Conservation (phyloP, 306 rosid species). For the Cicer chorassanicum region DNA sequence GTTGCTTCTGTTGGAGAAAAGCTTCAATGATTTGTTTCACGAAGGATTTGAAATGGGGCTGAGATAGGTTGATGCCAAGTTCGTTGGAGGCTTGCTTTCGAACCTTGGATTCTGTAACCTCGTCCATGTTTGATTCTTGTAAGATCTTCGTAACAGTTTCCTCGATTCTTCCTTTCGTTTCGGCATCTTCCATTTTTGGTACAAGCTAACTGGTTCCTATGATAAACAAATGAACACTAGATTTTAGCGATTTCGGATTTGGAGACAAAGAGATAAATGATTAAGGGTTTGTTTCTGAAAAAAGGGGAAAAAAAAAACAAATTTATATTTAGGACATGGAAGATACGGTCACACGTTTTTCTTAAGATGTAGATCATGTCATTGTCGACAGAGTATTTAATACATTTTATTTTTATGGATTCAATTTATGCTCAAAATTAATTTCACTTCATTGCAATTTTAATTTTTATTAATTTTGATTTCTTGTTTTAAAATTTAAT, state of each 20-base stretch:
- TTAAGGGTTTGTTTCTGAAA: background rate
- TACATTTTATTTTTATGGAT: too few relatives aligned
- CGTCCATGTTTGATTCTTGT: slow-evolving; percentile 75
- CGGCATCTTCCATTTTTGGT: slow-evolving; percentile 68
- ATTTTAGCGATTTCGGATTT: background rate
- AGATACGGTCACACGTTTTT: too few relatives aligned
- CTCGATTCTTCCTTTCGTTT: slow-evolving; percentile 60
- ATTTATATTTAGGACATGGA: too few relatives aligned
- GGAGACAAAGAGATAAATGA: background rate
- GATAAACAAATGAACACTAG: background rate
- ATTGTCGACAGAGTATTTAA: too few relatives aligned
- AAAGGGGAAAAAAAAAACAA: background rate
- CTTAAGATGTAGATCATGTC: too few relatives aligned
- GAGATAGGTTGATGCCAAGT: slow-evolving; percentile 68
- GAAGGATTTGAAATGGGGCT: slow-evolving; percentile 63
- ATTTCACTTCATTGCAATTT: too few relatives aligned
- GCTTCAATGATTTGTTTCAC: slow-evolving; percentile 69
- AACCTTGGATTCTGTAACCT: slow-evolving; percentile 77
- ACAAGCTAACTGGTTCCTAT: background rate
- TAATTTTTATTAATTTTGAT: too few relatives aligned
- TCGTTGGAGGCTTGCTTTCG: slow-evolving; percentile 74
- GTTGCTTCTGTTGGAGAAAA: slow-evolving; percentile 61
- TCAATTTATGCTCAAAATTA: too few relatives aligned
- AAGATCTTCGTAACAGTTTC: slow-evolving; percentile 68
- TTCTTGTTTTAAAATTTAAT: too few relatives aligned